Conservation (phyloP, 179 eudicot genomes). For the Beta macrorhiza region DNA sequence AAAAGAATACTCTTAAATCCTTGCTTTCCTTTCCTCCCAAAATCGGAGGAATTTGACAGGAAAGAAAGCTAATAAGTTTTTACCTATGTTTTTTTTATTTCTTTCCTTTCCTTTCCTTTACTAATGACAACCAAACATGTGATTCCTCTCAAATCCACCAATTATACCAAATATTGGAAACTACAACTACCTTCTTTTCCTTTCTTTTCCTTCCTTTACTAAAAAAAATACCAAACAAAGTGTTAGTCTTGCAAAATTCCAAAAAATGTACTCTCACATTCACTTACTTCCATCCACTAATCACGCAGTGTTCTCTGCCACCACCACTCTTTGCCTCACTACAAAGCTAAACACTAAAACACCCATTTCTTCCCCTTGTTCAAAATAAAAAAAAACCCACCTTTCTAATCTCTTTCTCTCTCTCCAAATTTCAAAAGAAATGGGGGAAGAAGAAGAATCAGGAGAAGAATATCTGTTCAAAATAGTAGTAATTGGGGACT, state of each 20-base stretch:
- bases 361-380: background rate
- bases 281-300: constrained; percentile 22
- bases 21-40: too few species aligned
- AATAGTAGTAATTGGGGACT: constrained; percentile 39
- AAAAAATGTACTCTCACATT: background rate
- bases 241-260: background rate
- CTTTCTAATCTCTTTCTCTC: background rate
- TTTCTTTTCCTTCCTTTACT: too few species aligned
- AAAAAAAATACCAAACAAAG: too few species aligned
- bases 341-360: background rate
- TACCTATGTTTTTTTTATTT: too few species aligned
- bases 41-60: too few species aligned
- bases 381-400: background rate
- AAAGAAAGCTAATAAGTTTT: too few species aligned
- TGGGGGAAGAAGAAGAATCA: constrained; percentile 25
- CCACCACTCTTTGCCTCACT: constrained; percentile 5
- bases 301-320: constrained; percentile 23
- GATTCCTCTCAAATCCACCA: too few species aligned
- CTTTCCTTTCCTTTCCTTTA: background rate
- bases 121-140: background rate
- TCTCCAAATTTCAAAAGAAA: constrained; percentile 9
- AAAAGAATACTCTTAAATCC: too few species aligned
- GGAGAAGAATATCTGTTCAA: constrained; percentile 41
- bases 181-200: too few species aligned
- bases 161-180: too few species aligned